A percentile compares a stretch with the other conserved stretches of the same genome.
Evolutionary conservation across 2,329 filamentous ascomycete species (phyloP).

Genomic region (Cryphonectria parasitica): DNA sequence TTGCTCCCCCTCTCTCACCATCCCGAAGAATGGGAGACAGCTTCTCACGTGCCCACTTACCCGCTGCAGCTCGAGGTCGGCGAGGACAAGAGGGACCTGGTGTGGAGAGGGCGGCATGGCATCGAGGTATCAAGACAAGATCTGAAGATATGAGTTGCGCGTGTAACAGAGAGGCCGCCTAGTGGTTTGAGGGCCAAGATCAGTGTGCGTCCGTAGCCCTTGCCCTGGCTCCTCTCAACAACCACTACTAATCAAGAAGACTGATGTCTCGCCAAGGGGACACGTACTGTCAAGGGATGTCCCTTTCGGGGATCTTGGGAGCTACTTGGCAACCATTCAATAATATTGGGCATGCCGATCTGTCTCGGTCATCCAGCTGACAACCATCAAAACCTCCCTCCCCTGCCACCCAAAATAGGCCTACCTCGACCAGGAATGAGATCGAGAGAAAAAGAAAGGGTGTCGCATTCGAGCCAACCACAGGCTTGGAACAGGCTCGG

Average conservation of each 20-base stretch:
- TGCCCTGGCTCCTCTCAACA: not conserved
- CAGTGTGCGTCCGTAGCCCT: not conserved
- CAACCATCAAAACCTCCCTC: not conserved
- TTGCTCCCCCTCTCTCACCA: not conserved
- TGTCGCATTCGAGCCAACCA: not conserved
- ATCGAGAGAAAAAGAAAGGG: not conserved
- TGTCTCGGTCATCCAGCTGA: not conserved
- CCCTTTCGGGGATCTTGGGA: not conserved
- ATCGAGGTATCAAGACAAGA: not conserved
- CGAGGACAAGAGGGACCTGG: not conserved
- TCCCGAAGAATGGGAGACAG: not conserved
- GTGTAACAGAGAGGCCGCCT: not conserved
- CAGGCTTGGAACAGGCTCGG: not conserved
- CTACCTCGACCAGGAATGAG: not conserved
- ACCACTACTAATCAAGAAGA: not conserved
- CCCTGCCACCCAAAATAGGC: not conserved
- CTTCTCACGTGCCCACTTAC: not conserved
- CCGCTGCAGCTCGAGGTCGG: not conserved
- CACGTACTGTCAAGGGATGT: not conserved
- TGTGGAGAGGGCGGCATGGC: too few species aligned
- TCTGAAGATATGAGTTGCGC: not conserved
- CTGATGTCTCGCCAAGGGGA: not conserved
- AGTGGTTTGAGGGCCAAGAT: not conserved
- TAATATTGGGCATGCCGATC: not conserved
- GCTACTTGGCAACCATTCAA: not conserved